phyloP scores from a whole-genome alignment of 1,139 yeast genomes.

The Torulaspora globosa region DNA sequence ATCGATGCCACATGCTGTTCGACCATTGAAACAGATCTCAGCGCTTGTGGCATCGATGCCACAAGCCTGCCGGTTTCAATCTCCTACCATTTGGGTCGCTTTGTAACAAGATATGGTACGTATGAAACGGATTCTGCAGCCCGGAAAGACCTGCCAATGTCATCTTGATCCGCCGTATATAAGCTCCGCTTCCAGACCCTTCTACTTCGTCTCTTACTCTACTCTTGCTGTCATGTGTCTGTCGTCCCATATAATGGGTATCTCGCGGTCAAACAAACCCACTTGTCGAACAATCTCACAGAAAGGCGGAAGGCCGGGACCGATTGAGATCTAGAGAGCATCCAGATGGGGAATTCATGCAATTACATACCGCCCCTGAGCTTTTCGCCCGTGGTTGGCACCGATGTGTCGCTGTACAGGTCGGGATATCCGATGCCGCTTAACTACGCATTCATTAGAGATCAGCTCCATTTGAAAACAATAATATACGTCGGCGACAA shows the following conservation, averaged over 20 bases:
- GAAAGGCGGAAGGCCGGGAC: not conserved
- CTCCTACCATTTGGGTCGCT: too few species aligned
- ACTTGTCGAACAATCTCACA: not conserved
- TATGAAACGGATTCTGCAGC: too few species aligned
- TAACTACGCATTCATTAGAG: slow-evolving; percentile 67
- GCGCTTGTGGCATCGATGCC: too few species aligned
- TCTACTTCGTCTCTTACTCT: not conserved
- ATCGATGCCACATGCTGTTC: too few species aligned
- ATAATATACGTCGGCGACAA: slow-evolving; percentile 82
- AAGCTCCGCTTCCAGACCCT: not conserved
- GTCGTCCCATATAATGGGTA: not conserved
- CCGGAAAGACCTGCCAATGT: too few species aligned
- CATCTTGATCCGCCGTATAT: not conserved
- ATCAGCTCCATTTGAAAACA: slow-evolving; percentile 66
- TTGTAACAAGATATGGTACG: too few species aligned
- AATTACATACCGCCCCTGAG: slow-evolving; percentile 81
- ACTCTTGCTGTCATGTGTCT: not conserved
- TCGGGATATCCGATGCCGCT: slow-evolving; percentile 91
- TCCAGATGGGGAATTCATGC: slow-evolving; percentile 20
- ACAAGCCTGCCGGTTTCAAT: too few species aligned
- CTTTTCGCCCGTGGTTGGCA: slow-evolving; percentile 63
- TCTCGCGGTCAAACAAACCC: not conserved
- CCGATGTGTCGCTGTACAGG: slow-evolving; percentile 77
- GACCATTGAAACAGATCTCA: too few species aligned
- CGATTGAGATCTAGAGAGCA: not conserved